A percentile compares a stretch with the other conserved stretches of the same genome.
These are phyloP conservation scores for Cryptococcus maquisensis DNA, from an alignment of 1,284 basidiomycete genomes.

Conservation along the genomic window DNA sequence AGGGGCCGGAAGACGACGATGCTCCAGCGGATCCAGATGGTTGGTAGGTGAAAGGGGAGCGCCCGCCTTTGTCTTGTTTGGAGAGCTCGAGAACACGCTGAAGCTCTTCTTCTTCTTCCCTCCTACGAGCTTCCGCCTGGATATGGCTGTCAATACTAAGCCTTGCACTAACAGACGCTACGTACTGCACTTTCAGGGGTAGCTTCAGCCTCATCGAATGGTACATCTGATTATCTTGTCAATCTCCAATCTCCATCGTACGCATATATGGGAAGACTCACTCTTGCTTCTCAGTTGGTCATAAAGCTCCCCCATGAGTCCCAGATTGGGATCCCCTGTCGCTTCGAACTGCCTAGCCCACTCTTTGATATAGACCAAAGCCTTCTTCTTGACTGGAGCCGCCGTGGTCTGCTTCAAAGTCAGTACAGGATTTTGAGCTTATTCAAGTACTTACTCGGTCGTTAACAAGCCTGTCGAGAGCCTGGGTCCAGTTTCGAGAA, in stretches of 20 bases:
- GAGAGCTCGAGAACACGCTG: constrained; percentile 84
- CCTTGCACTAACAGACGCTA: background rate
- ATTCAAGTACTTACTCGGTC: constrained; percentile 67
- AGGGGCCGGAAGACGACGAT: constrained; percentile 11
- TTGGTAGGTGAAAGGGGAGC: constrained; percentile 40
- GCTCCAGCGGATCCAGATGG: constrained; percentile 22
- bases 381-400: constrained; percentile 76
- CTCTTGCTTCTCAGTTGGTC: constrained; percentile 77
- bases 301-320: constrained; percentile 87
- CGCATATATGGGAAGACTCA: constrained; percentile 45
- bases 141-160: constrained; percentile 53
- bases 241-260: background rate
- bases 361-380: constrained; percentile 67
- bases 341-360: constrained; percentile 83
- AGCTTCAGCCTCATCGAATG: constrained; percentile 63
- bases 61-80: constrained; percentile 79
- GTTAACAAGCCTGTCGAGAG: constrained; percentile 74
- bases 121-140: constrained; percentile 67
- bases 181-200: constrained; percentile 29
- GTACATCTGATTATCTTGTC: constrained; percentile 23
- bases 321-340: constrained; percentile 64
- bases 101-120: constrained; percentile 82
- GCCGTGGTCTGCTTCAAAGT: constrained; percentile 65
- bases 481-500: constrained; percentile 82
- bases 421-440: background rate